phyloP scores from a whole-genome alignment of 129 eudicot genomes.

The Saussurea involucrata region DNA sequence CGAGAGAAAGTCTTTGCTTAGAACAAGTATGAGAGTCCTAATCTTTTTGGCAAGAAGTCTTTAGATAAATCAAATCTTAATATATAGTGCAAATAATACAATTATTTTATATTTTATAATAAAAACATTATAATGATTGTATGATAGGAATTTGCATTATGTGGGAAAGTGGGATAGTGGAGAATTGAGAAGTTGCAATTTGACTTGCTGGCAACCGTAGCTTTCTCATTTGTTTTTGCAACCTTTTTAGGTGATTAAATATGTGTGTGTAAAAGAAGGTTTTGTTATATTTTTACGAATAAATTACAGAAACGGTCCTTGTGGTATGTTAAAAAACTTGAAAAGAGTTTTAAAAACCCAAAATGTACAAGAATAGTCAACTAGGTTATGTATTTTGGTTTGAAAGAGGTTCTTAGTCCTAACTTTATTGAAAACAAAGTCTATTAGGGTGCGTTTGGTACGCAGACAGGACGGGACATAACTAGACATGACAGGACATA shows the following conservation, averaged over 20 bases:
- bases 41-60: not conserved
- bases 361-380: not conserved
- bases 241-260: not conserved
- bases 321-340: not conserved
- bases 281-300: not conserved
- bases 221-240: not conserved
- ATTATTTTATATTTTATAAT: not conserved
- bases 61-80: not conserved
- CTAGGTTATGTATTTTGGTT: not conserved
- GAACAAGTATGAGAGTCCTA: not conserved
- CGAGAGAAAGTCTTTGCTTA: not conserved
- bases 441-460: no score
- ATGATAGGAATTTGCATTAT: not conserved
- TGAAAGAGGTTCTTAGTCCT: not conserved
- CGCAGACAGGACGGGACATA: no score
- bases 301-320: not conserved
- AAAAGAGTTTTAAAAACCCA: not conserved
- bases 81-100: no score
- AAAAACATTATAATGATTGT: not conserved
- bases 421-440: not conserved
- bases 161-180: not conserved
- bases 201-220: slow-evolving; percentile 4
- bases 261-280: not conserved
- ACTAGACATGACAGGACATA: no score
- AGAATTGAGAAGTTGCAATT: slow-evolving; percentile 9